These are phyloP conservation scores for Gymnopilus junonius DNA, from an alignment of 768 basidiomycete genomes.

Conservation along the genomic window DNA sequence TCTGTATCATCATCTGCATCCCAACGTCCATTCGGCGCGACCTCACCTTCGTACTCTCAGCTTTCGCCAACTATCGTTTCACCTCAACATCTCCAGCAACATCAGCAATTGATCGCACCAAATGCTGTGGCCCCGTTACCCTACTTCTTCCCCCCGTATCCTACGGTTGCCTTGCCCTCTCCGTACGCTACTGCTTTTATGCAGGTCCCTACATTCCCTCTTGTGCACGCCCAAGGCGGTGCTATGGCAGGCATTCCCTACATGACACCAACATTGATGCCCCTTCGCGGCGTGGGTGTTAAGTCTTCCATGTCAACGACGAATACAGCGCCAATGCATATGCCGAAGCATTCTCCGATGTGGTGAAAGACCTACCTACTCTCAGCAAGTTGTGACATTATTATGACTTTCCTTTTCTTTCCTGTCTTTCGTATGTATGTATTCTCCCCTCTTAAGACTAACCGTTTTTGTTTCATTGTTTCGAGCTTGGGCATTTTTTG, in stretches of 20 bases:
- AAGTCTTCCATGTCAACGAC: constrained; percentile 1
- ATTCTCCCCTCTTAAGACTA: constrained; percentile 1
- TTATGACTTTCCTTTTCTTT: constrained; percentile 8
- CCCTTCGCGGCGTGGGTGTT: neutral
- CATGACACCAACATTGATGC: constrained; percentile 9
- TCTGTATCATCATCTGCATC: constrained; percentile 15
- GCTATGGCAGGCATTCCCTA: constrained; percentile 1
- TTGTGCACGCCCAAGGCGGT: constrained; percentile 3
- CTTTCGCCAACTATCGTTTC: constrained; percentile 9
- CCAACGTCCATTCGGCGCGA: constrained; percentile 3
- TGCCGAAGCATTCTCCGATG: constrained; percentile 17
- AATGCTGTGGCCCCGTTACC: constrained; percentile 18
- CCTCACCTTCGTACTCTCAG: constrained; percentile 7
- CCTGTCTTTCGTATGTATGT: constrained; percentile 13
- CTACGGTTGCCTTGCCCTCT: constrained; percentile 22
- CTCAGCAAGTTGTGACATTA: neutral
- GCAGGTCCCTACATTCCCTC: constrained; percentile 24
- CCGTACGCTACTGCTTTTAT: constrained; percentile 20
- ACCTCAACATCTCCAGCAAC: constrained; percentile 3
- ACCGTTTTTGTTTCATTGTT: neutral
- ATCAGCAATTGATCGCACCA: constrained; percentile 12
- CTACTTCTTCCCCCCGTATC: constrained; percentile 31
- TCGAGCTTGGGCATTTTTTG: constrained; percentile 7
- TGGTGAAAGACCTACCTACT: constrained; percentile 10
- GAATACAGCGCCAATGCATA: neutral